Conservation (phyloP, 2,329 filamentous ascomycete genomes). For the Cercospora canescens region DNA sequence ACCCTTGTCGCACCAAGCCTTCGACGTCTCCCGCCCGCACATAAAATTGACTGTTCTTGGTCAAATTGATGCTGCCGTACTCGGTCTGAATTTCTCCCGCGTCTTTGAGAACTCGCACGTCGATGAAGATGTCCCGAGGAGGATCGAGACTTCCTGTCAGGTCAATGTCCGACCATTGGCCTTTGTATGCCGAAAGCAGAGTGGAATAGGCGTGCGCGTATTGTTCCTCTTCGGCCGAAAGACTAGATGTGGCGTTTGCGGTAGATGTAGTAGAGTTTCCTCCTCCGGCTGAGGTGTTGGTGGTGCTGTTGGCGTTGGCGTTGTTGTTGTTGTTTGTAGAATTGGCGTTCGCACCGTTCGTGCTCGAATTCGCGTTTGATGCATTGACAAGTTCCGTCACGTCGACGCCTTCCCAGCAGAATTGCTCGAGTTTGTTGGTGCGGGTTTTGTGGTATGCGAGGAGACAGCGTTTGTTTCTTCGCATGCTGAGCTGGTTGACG, state of each 20-base stretch:
- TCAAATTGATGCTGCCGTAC: constrained; percentile 96
- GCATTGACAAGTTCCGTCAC: constrained; percentile 65
- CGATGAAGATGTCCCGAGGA: constrained; percentile 93
- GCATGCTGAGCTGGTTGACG: constrained; percentile 92
- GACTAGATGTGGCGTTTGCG: constrained; percentile 31
- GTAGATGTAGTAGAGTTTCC: neutral
- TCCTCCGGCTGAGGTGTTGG: neutral
- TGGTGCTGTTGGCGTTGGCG: constrained; percentile 7
- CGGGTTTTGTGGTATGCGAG: constrained; percentile 91
- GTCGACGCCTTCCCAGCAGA: constrained; percentile 89
- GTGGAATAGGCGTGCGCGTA: constrained; percentile 92
- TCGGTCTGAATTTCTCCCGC: constrained; percentile 98
- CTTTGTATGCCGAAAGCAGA: constrained; percentile 92
- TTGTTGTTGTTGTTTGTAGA: neutral
- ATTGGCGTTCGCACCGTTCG: constrained; percentile 9
- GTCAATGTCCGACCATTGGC: constrained; percentile 97
- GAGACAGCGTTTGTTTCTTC: constrained; percentile 91
- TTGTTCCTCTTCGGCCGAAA: constrained; percentile 95
- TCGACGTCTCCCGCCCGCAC: constrained; percentile 96
- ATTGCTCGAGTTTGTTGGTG: constrained; percentile 86
- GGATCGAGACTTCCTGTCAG: constrained; percentile 91
- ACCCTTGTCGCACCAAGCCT: constrained; percentile 88
- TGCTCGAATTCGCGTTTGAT: constrained; percentile 40
- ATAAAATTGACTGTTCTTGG: constrained; percentile 97
- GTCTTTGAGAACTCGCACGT: constrained; percentile 93